A percentile compares a stretch with the other conserved stretches of the same genome.
Evolutionary conservation across 177 flowering plant species (phyloP).

Genomic region (Tripterygium wilfordii): DNA sequence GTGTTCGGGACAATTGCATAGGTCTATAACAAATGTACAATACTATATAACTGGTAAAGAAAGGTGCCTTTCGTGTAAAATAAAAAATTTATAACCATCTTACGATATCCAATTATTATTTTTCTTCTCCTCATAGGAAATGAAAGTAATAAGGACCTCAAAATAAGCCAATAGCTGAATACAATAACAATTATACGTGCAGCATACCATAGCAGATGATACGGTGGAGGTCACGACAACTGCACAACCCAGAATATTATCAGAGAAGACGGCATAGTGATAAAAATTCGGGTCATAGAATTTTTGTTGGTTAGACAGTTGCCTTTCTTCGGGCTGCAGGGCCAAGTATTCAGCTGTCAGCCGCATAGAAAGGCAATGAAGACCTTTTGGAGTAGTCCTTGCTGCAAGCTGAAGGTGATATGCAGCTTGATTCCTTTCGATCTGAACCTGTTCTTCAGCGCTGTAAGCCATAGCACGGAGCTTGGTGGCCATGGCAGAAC

Average conservation of each 20-base stretch:
- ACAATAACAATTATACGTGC: too few species aligned
- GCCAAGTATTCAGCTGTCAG: constrained; percentile 78
- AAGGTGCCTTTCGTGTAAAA: too few species aligned
- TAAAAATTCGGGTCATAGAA: constrained; percentile 44
- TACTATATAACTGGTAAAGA: too few species aligned
- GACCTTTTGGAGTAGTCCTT: constrained; percentile 85
- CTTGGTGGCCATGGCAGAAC: constrained; percentile 59
- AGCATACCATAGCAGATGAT: constrained; percentile 59
- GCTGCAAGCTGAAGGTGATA: constrained; percentile 74
- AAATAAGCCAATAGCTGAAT: too few species aligned
- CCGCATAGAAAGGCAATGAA: constrained; percentile 92
- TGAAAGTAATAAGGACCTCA: too few species aligned
- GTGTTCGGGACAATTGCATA: too few species aligned
- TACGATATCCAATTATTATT: too few species aligned
- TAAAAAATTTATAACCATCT: too few species aligned
- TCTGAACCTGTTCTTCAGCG: constrained; percentile 69
- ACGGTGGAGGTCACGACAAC: constrained; percentile 87
- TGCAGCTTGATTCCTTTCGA: constrained; percentile 57
- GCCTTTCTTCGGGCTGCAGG: constrained; percentile 49
- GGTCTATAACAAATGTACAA: too few species aligned
- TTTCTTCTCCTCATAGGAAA: too few species aligned
- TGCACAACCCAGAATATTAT: constrained; percentile 87
- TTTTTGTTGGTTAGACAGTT: constrained; percentile 43
- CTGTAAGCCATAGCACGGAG: constrained; percentile 83
- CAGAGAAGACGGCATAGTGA: constrained; percentile 90